Conservation (phyloP, 2,329 filamentous ascomycete species). For the Fusarium beomiforme region DNA sequence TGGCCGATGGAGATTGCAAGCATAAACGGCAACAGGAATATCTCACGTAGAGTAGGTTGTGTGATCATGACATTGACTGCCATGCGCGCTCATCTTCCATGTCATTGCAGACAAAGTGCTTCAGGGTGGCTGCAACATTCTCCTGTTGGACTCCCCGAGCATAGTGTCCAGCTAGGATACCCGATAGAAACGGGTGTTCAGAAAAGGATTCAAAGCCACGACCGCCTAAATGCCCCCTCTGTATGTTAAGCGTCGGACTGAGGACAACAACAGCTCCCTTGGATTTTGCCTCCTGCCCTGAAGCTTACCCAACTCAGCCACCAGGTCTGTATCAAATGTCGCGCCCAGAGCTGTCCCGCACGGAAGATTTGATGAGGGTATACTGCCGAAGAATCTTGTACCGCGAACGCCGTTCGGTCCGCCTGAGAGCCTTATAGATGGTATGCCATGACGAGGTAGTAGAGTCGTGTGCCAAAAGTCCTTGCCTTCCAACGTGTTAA, state of each 20-base stretch:
- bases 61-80: neutral
- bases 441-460: slow-evolving; percentile 14
- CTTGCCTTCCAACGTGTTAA: no score
- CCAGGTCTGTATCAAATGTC: neutral
- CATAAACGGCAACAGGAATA: neutral
- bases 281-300: neutral
- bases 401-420: slow-evolving; percentile 35
- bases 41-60: neutral
- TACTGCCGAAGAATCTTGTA: slow-evolving; percentile 35
- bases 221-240: neutral
- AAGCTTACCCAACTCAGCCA: neutral
- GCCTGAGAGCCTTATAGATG: slow-evolving; percentile 6
- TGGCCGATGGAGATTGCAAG: neutral
- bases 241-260: neutral
- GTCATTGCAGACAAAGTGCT: slow-evolving; percentile 19
- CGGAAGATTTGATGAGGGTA: slow-evolving; percentile 31
- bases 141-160: neutral
- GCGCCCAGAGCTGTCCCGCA: slow-evolving; percentile 24
- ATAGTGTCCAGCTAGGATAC: neutral
- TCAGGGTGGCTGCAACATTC: slow-evolving; percentile 9
- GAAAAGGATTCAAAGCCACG: slow-evolving; percentile 1
- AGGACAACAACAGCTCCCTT: neutral
- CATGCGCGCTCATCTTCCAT: slow-evolving; percentile 16
- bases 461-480: slow-evolving; percentile 22
- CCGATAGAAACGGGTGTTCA: neutral